Base-by-base conservation (phyloP, 2,329 filamentous ascomycete species). In the Uncinocarpus reesii region DNA sequence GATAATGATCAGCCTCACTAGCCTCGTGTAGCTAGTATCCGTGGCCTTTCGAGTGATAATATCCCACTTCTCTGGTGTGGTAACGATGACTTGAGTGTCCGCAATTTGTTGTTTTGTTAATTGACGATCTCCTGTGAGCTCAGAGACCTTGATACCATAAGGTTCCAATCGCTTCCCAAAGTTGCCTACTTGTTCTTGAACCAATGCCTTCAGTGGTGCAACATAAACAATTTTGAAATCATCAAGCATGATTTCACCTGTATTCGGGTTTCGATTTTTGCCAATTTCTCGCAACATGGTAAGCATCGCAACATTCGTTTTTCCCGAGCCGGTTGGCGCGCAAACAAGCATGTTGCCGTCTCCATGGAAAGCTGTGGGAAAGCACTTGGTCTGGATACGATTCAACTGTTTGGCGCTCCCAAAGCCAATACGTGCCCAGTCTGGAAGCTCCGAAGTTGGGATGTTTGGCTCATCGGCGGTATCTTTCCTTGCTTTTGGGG, bases 161-260 rank as follows among this genome's bases (percentile, higher is more conserved):
- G 86, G 80, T 62, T 90, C 86, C 7, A 98, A 74, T 50, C 93
- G 80, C 63, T 87, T 87, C 56, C 92, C 89, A 65, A 98, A 93
- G 66, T 96, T 98, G 47, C 92, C 92, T 46, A 98, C 92, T 68
- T 98, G 92, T 64, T 98, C 92, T 65, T 95, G 89, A 2, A 98
- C 92, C 55, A 98, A 70, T 40, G 92, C 92, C 65, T 98, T 98
- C 50, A 98, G 67, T 0, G 92, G 92, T 24, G 92, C 92, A 60
- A 98, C 95, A 64, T 94, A 98, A 35, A 98, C 84, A 58, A 98
- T 95, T 71, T 98, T 98, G 74, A 98, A 98, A 36, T 89, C 81
- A 60, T 98, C 92, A 7, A 98, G 73, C 65, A 94, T 87, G 55
- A 98, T 92, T 52, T 93, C 84, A n/a, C 92, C 92, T 0, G 87